phyloP scores from a whole-genome alignment of 208 protist species.

The Lotmaria passim region DNA sequence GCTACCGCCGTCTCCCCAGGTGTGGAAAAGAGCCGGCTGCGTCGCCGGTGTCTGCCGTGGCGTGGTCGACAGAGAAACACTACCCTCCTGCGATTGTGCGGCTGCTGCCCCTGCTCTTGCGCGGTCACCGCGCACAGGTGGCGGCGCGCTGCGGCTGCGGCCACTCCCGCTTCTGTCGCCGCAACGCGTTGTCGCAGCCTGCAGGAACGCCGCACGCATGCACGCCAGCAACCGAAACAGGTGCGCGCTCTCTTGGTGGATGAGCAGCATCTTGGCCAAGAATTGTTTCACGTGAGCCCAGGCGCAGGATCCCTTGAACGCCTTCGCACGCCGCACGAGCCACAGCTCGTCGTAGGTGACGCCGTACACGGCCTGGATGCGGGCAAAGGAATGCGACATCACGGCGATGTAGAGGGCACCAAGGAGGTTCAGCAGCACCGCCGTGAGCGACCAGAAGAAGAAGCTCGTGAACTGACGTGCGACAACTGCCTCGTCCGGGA shows the following conservation, averaged over 20 bases:
- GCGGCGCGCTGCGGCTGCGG: no score
- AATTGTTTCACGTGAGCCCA: slow-evolving; percentile 1
- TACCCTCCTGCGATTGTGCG: no score
- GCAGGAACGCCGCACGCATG: slow-evolving; percentile 1
- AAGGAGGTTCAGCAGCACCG: not conserved
- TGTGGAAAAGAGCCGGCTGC: no score
- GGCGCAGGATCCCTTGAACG: not conserved
- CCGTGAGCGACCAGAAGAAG: slow-evolving; percentile 12
- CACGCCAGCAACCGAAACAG: not conserved
- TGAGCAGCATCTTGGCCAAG: not conserved
- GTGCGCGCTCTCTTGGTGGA: slow-evolving; percentile 1
- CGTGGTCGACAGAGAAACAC: no score
- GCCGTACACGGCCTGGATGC: slow-evolving; percentile 17
- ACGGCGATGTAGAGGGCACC: not conserved
- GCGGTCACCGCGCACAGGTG: no score
- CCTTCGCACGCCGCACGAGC: not conserved
- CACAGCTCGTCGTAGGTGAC: slow-evolving; percentile 17
- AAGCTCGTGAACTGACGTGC: slow-evolving; percentile 6
- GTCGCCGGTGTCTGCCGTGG: no score
- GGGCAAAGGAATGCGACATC: slow-evolving; percentile 8
- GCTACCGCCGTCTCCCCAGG: not conserved
- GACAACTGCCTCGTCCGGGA: not conserved
- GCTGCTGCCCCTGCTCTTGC: no score
- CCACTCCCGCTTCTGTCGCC: no score
- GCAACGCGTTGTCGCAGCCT: no score